Conservation (phyloP, 225 moss, liverwort and hornwort genomes). For the Bryoerythrophyllum caledonicum region DNA sequence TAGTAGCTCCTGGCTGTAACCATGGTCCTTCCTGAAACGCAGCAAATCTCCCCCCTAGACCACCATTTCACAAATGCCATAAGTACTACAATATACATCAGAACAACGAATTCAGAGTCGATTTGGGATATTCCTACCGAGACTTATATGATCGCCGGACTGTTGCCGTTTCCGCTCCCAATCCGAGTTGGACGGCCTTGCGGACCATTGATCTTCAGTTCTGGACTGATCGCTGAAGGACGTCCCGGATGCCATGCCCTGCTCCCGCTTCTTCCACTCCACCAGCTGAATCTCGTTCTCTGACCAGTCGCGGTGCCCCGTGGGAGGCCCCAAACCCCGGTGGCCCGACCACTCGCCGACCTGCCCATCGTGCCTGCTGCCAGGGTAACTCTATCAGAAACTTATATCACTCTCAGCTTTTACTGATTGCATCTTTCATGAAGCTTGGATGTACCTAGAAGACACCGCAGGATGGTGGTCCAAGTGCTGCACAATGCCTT, state of each 20-base stretch:
- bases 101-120: neutral
- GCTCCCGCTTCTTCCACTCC: slow-evolving; percentile 51
- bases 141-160: slow-evolving; percentile 19
- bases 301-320: slow-evolving; percentile 51
- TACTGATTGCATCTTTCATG: neutral
- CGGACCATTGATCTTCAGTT: slow-evolving; percentile 43
- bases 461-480: slow-evolving; percentile 54
- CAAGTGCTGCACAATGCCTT: slow-evolving; percentile 47
- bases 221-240: slow-evolving; percentile 42
- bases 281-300: slow-evolving; percentile 50
- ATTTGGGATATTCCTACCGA: slow-evolving; percentile 22
- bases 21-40: slow-evolving; percentile 44
- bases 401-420: neutral
- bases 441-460: slow-evolving; percentile 38
- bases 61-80: neutral
- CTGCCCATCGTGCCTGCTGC: slow-evolving; percentile 41
- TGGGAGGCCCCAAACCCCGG: slow-evolving; percentile 27
- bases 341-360: slow-evolving; percentile 40
- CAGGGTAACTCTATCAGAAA: neutral
- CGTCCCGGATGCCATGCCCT: slow-evolving; percentile 20
- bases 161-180: slow-evolving; percentile 47
- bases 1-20: slow-evolving; percentile 43
- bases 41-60: slow-evolving; percentile 36
- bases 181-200: slow-evolving; percentile 36
- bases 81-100: neutral